phyloP scores from a whole-genome alignment of 2,329 filamentous ascomycete species.

The Mollisia scopiformis region DNA sequence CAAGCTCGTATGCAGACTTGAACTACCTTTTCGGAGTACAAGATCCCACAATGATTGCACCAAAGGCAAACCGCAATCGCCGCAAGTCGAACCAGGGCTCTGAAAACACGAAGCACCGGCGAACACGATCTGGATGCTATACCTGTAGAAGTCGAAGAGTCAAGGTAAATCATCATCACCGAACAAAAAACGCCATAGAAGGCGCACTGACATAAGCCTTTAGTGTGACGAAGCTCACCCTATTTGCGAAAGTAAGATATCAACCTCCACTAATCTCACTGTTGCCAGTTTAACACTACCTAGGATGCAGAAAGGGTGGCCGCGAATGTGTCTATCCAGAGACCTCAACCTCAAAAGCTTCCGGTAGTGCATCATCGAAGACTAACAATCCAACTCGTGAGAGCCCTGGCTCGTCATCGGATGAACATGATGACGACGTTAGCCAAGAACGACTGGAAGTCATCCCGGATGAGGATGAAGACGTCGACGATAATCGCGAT shows the following conservation, averaged over 20 bases:
- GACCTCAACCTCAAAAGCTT: conserved; percentile 47
- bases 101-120: conserved; percentile 78
- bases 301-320: conserved; percentile 88
- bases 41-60: conserved; percentile 32
- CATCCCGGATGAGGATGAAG: conserved; percentile 59
- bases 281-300: conserved; percentile 21
- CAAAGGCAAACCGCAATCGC: conserved; percentile 32
- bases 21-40: conserved; percentile 36
- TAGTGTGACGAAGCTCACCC: conserved; percentile 92
- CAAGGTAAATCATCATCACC: conserved; percentile 55
- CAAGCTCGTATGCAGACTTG: conserved; percentile 33
- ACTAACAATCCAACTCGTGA: conserved; percentile 41
- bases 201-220: neutral
- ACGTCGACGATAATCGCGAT: conserved; percentile 20
- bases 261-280: neutral
- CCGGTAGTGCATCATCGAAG: conserved; percentile 12
- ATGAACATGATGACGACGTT: conserved; percentile 52
- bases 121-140: conserved; percentile 91
- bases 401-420: conserved; percentile 55
- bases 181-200: no score
- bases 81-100: conserved; percentile 32
- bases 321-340: conserved; percentile 92
- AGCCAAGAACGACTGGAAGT: conserved; percentile 51
- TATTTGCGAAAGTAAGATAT: conserved; percentile 72
- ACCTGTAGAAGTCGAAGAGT: conserved; percentile 89